Conservation (phyloP, 495 filamentous ascomycete species). For the Parmelia sp. region DNA sequence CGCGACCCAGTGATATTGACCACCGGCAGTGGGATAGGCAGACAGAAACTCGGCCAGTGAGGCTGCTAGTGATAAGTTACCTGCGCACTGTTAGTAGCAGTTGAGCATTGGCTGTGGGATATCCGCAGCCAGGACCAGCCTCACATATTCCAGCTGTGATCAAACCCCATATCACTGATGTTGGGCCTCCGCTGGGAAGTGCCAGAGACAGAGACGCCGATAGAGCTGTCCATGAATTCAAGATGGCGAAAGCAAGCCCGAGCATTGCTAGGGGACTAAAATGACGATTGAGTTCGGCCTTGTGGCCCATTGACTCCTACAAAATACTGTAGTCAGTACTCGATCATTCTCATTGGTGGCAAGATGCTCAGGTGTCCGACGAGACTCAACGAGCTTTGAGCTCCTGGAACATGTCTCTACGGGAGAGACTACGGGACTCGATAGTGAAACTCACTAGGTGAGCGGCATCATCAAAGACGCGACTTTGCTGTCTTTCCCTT, state of each 20-base stretch:
- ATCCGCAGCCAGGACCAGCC: background rate
- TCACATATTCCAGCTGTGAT: slow-evolving; percentile 60
- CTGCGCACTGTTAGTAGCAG: background rate
- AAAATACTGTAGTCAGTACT: slow-evolving; percentile 40
- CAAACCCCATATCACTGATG: slow-evolving; percentile 49
- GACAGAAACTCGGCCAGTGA: slow-evolving; percentile 69
- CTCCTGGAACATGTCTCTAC: background rate
- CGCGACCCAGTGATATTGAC: slow-evolving; percentile 74
- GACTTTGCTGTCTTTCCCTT: background rate
- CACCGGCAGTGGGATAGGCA: slow-evolving; percentile 63
- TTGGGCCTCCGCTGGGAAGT: slow-evolving; percentile 42
- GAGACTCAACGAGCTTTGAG: background rate
- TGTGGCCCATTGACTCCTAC: slow-evolving; percentile 60
- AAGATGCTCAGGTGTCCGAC: background rate
- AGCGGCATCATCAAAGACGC: background rate
- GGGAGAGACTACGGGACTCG: too few species aligned
- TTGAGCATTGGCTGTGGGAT: background rate
- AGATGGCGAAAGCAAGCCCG: slow-evolving; percentile 48
- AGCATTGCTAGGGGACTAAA: slow-evolving; percentile 48
- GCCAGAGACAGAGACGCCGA: slow-evolving; percentile 45
- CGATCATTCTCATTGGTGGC: background rate
- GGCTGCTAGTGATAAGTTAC: slow-evolving; percentile 60
- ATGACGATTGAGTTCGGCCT: slow-evolving; percentile 56
- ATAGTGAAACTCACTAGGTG: too few species aligned
- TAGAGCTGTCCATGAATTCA: slow-evolving; percentile 50